These are phyloP conservation scores for Cyathus striatus DNA, from an alignment of 768 basidiomycete species.

Conservation along the genomic window DNA sequence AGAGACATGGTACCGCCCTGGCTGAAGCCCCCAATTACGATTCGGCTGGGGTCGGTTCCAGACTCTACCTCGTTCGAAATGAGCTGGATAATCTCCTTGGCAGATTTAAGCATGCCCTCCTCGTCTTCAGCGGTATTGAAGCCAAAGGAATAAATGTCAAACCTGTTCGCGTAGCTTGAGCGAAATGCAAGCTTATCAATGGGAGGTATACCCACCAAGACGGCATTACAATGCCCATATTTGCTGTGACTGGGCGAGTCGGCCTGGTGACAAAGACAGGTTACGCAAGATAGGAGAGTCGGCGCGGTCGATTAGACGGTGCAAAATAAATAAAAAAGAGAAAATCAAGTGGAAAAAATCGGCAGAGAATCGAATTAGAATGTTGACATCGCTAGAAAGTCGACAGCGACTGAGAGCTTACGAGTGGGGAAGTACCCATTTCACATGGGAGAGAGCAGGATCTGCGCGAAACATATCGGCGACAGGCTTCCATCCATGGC, in stretches of 20 bases:
- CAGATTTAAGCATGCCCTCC: conserved; percentile 64
- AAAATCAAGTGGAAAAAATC: not conserved
- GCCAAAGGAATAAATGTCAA: conserved; percentile 69
- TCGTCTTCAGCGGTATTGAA: conserved; percentile 68
- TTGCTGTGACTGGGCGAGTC: conserved; percentile 63
- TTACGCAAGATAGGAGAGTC: not conserved
- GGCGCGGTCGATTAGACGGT: not conserved
- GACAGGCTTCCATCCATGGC: conserved; percentile 73
- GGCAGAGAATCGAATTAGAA: not conserved
- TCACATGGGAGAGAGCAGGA: conserved; percentile 61
- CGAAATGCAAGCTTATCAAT: too few relatives aligned
- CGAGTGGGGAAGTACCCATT: conserved; percentile 89
- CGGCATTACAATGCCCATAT: conserved; percentile 71
- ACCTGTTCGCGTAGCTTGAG: conserved; percentile 41
- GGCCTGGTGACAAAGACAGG: conserved; percentile 30
- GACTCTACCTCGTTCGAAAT: conserved; percentile 71
- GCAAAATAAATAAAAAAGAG: too few relatives aligned
- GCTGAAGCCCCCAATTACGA: conserved; percentile 86
- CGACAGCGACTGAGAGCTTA: conserved; percentile 28
- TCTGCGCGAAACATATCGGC: conserved; percentile 60
- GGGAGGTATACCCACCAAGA: conserved; percentile 69
- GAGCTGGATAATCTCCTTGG: conserved; percentile 55
- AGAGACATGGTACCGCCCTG: conserved; percentile 81
- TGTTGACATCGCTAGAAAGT: conserved; percentile 1
- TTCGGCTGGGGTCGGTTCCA: conserved; percentile 62